phyloP scores from a whole-genome alignment of 371 early-diverging fungal genomes.

The Mucor saturninus region DNA sequence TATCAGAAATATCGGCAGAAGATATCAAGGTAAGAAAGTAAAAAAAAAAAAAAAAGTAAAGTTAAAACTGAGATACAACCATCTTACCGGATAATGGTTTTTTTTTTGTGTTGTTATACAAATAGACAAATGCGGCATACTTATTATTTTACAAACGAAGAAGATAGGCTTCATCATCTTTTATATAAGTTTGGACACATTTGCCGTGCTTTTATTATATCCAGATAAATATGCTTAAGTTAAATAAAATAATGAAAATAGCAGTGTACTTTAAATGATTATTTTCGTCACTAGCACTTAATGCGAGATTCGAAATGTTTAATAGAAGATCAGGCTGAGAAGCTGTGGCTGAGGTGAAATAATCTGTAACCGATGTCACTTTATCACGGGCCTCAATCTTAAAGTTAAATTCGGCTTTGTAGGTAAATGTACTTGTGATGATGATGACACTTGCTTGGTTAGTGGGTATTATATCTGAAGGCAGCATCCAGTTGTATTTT shows the following conservation, averaged over 20 bases:
- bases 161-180: background rate
- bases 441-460: too few species aligned
- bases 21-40: constrained; percentile 52
- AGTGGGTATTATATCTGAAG: too few species aligned
- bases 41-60: too few species aligned
- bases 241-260: background rate
- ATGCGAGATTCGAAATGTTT: background rate
- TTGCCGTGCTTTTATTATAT: background rate
- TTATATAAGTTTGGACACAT: too few species aligned
- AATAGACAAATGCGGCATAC: constrained; percentile 77
- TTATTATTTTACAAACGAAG: constrained; percentile 33
- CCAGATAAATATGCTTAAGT: background rate
- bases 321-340: background rate
- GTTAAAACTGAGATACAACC: too few species aligned
- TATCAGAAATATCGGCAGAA: constrained; percentile 57
- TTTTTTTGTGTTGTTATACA: too few species aligned
- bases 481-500: too few species aligned
- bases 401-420: too few species aligned
- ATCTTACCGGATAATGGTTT: too few species aligned
- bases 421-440: too few species aligned
- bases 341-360: background rate
- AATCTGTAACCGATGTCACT: too few species aligned
- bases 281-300: background rate
- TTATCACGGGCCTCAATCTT: too few species aligned
- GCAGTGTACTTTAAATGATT: background rate